A percentile compares a stretch with the other conserved stretches of the same genome.
Evolutionary conservation across 1,139 yeast genomes (phyloP).

Genomic region (Yamadazyma sp.): DNA sequence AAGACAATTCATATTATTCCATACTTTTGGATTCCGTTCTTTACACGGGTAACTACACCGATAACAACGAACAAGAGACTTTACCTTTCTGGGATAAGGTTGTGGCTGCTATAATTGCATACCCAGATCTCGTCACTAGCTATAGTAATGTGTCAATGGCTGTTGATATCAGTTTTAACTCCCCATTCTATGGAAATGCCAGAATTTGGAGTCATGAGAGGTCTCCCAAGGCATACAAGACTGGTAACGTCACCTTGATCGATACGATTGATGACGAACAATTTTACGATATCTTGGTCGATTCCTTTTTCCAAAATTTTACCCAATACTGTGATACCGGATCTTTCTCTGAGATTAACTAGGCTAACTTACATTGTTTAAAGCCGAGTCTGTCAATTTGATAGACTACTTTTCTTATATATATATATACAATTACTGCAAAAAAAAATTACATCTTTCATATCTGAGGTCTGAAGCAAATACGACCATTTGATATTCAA

Average conservation of each 20-base stretch:
- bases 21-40: constrained; percentile 24
- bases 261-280: constrained; percentile 25
- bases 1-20: constrained; percentile 23
- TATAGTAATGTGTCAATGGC: constrained; percentile 27
- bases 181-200: constrained; percentile 39
- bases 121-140: constrained; percentile 29
- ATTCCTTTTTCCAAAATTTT: constrained; percentile 31
- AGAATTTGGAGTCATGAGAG: constrained; percentile 31
- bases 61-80: constrained; percentile 21
- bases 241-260: constrained; percentile 35
- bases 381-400: too few species aligned
- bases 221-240: constrained; percentile 28
- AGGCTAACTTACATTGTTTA: too few species aligned
- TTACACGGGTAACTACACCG: constrained; percentile 29
- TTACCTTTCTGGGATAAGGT: constrained; percentile 44
- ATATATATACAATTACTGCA: not conserved
- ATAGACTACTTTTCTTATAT: too few species aligned
- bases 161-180: constrained; percentile 36
- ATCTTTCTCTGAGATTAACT: constrained; percentile 1
- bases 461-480: too few species aligned
- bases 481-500: not conserved
- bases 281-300: constrained; percentile 28
- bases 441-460: too few species aligned
- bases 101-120: constrained; percentile 32
- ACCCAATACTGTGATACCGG: constrained; percentile 28